Evolutionary conservation across 1,139 yeast species (phyloP).

Genomic region (Lodderomyces orthopsilosis): DNA sequence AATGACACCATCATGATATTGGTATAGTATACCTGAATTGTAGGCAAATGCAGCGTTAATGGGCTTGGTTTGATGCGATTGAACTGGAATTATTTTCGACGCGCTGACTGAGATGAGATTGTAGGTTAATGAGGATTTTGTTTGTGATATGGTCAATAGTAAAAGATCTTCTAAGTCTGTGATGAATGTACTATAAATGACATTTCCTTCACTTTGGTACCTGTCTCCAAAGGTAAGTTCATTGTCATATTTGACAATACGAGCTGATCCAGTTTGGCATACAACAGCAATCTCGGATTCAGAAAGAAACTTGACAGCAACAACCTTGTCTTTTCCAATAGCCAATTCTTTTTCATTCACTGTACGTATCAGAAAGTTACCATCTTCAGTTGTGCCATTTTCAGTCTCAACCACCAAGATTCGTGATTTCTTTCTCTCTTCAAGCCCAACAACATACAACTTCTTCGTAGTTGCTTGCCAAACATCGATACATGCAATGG

Average conservation of each 20-base stretch:
- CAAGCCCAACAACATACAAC: slow-evolving; percentile 40
- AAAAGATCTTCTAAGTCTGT: slow-evolving; percentile 22
- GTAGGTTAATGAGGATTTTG: slow-evolving; percentile 17
- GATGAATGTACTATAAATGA: slow-evolving; percentile 25
- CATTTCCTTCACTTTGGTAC: slow-evolving; percentile 7
- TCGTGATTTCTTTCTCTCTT: slow-evolving; percentile 46
- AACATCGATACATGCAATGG: slow-evolving; percentile 46
- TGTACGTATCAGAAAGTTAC: slow-evolving; percentile 9
- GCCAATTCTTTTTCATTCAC: slow-evolving; percentile 15
- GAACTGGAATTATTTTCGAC: slow-evolving; percentile 10
- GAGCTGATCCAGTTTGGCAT: slow-evolving; percentile 43
- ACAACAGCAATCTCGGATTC: slow-evolving; percentile 38
- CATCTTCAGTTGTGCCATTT: slow-evolving; percentile 10
- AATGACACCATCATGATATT: slow-evolving; percentile 21
- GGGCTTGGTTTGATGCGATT: slow-evolving; percentile 1
- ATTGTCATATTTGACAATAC: slow-evolving; percentile 24
- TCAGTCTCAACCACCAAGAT: slow-evolving; percentile 35
- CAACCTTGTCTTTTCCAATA: slow-evolving; percentile 21
- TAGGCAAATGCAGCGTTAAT: slow-evolving; percentile 20
- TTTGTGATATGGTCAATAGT: slow-evolving; percentile 18
- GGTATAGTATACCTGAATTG: slow-evolving; percentile 27
- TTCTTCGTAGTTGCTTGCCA: slow-evolving; percentile 16
- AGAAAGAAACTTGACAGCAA: slow-evolving; percentile 35
- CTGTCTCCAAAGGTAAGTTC: slow-evolving; percentile 1
- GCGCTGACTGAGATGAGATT: slow-evolving; percentile 19